These are phyloP conservation scores for Fusarium vanettenii DNA, from an alignment of 2,329 filamentous ascomycete genomes.

Conservation along the genomic window DNA sequence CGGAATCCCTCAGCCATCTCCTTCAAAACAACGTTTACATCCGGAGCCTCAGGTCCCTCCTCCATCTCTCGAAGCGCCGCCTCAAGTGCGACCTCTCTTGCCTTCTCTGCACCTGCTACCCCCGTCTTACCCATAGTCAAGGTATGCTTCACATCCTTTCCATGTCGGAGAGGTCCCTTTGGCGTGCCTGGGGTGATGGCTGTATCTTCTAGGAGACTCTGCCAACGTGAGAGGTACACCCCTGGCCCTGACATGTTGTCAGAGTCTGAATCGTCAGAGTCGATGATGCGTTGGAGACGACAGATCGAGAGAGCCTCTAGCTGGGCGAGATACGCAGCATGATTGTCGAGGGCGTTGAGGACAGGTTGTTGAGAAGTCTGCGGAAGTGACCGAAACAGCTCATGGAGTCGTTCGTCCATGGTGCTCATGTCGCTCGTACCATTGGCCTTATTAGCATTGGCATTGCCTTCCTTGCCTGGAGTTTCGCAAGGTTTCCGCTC, in stretches of 20 bases:
- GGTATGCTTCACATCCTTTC: slow-evolving; percentile 62
- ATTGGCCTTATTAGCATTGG: not conserved
- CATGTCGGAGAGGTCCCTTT: slow-evolving; percentile 63
- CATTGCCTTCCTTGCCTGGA: not conserved
- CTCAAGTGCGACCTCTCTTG: slow-evolving; percentile 34
- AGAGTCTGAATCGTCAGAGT: slow-evolving; percentile 42
- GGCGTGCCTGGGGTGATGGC: slow-evolving; percentile 70
- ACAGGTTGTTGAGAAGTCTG: slow-evolving; percentile 58
- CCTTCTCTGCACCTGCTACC: slow-evolving; percentile 45
- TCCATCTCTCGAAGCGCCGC: slow-evolving; percentile 46
- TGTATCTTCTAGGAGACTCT: slow-evolving; percentile 76
- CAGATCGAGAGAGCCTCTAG: slow-evolving; percentile 65
- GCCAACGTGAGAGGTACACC: slow-evolving; percentile 79
- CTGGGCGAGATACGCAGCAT: slow-evolving; percentile 68
- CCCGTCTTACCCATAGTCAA: slow-evolving; percentile 58
- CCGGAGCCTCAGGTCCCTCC: slow-evolving; percentile 51
- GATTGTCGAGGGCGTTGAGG: slow-evolving; percentile 65
- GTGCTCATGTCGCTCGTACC: slow-evolving; percentile 40
- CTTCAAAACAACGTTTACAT: slow-evolving; percentile 56
- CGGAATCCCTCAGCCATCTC: slow-evolving; percentile 55
- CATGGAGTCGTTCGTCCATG: slow-evolving; percentile 54
- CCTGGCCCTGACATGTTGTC: slow-evolving; percentile 71
- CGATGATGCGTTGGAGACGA: slow-evolving; percentile 69
- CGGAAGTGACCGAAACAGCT: slow-evolving; percentile 60
- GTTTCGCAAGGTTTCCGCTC: slow-evolving; percentile 10